Evolutionary conservation across 306 rosid genomes (phyloP).

Genomic region (Astragalus membranaceus): DNA sequence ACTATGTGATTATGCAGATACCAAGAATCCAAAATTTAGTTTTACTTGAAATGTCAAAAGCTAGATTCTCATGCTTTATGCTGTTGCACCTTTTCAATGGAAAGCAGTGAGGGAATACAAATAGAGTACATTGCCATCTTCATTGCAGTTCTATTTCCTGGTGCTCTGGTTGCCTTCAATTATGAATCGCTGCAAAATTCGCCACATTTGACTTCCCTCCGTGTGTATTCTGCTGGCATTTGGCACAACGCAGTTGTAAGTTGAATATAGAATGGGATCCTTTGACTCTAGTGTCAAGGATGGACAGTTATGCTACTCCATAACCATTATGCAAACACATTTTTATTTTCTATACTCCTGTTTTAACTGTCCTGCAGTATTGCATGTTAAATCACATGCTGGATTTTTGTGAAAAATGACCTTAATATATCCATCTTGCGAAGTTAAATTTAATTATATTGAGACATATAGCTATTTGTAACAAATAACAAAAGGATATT

Average conservation of each 20-base stretch:
- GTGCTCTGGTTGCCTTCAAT: conserved; percentile 80
- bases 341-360: neutral
- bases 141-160: conserved; percentile 74
- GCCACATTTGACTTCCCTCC: conserved; percentile 52
- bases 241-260: conserved; percentile 97
- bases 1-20: conserved; percentile 20
- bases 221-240: conserved; percentile 81
- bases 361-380: neutral
- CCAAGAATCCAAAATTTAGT: conserved; percentile 20
- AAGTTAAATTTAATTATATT: neutral
- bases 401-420: neutral
- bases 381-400: neutral
- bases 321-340: neutral
- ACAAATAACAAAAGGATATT: neutral
- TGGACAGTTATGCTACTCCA: neutral
- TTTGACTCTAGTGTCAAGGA: conserved; percentile 8
- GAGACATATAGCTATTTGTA: neutral
- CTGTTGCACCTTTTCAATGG: conserved; percentile 38
- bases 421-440: neutral
- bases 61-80: conserved; percentile 43
- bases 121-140: conserved; percentile 80
- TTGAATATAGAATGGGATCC: conserved; percentile 10
- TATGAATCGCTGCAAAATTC: conserved; percentile 44
- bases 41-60: conserved; percentile 32
- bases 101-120: conserved; percentile 74